Percentiles rank a stretch among this genome's conserved stretches.
These are phyloP conservation scores for Boletellus sp. DNA, from an alignment of 1,284 basidiomycete species.

Conservation along the genomic window DNA sequence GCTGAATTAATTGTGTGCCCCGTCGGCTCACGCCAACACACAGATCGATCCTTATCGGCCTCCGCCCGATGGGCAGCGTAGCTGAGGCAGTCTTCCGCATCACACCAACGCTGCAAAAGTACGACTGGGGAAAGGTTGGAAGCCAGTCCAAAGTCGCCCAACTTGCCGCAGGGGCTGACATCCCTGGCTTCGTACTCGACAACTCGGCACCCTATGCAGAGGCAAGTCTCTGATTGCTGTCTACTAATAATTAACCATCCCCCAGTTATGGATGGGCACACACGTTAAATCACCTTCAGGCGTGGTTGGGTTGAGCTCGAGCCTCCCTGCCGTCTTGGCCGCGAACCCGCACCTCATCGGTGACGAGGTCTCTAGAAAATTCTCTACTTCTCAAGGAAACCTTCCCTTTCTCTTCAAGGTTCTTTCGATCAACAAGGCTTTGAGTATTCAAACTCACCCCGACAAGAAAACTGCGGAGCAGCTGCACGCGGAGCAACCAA, in stretches of 20 bases:
- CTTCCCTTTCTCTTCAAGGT: constrained; percentile 94
- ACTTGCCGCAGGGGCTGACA: constrained; percentile 27
- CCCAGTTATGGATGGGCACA: constrained; percentile 97
- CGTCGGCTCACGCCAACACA: neutral
- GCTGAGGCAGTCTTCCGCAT: constrained; percentile 60
- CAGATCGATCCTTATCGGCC: neutral
- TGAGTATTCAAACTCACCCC: constrained; percentile 97
- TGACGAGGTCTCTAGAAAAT: constrained; percentile 55
- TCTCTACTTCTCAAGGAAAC: constrained; percentile 62
- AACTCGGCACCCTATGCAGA: constrained; percentile 53
- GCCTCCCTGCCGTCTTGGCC: constrained; percentile 62
- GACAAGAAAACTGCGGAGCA: constrained; percentile 85
- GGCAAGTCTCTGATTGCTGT: constrained; percentile 33
- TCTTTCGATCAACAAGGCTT: constrained; percentile 88
- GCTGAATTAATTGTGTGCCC: no score
- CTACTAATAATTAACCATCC: constrained; percentile 1
- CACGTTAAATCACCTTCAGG: constrained; percentile 86
- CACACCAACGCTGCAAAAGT: constrained; percentile 63
- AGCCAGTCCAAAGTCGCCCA: constrained; percentile 59
- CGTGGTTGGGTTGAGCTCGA: constrained; percentile 43
- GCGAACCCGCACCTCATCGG: constrained; percentile 71
- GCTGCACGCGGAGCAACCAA: constrained; percentile 72
- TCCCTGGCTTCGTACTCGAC: constrained; percentile 44
- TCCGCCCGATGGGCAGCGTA: constrained; percentile 19
- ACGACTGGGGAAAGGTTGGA: constrained; percentile 74